These are phyloP conservation scores for Coffea eugenioides DNA, from an alignment of 257 asterid genomes.

Conservation along the genomic window DNA sequence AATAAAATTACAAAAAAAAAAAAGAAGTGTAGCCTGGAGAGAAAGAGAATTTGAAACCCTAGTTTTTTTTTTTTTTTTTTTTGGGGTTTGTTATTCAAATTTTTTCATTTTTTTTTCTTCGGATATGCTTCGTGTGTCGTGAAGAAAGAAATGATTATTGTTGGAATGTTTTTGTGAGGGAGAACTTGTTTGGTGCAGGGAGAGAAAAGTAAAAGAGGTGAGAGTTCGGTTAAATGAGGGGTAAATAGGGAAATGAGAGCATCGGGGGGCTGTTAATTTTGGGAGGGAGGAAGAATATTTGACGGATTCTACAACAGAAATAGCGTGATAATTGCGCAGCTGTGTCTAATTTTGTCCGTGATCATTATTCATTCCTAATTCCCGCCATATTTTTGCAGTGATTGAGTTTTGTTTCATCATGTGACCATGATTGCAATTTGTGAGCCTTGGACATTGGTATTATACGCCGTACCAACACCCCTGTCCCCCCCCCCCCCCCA, in stretches of 20 bases:
- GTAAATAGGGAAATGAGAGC: not conserved
- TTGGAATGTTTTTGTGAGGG: not conserved
- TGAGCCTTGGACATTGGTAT: too few species aligned
- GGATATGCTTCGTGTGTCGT: constrained; percentile 28
- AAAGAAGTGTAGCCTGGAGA: constrained; percentile 16
- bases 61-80: constrained; percentile 5
- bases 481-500: too few species aligned
- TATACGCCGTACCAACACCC: too few species aligned
- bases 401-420: too few species aligned
- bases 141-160: constrained; percentile 20
- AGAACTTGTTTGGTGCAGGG: not conserved
- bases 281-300: constrained; percentile 5
- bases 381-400: too few species aligned
- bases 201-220: not conserved
- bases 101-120: not conserved
- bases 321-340: not conserved
- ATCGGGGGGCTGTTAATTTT: not conserved
- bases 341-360: not conserved
- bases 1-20: constrained; percentile 4
- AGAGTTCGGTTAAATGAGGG: not conserved
- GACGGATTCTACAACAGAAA: constrained; percentile 11
- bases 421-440: not conserved
- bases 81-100: not conserved
- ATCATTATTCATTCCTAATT: too few species aligned
- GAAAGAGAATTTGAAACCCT: constrained; percentile 45